Conservation (phyloP, 768 basidiomycete species). For the Pholiota molesta region DNA sequence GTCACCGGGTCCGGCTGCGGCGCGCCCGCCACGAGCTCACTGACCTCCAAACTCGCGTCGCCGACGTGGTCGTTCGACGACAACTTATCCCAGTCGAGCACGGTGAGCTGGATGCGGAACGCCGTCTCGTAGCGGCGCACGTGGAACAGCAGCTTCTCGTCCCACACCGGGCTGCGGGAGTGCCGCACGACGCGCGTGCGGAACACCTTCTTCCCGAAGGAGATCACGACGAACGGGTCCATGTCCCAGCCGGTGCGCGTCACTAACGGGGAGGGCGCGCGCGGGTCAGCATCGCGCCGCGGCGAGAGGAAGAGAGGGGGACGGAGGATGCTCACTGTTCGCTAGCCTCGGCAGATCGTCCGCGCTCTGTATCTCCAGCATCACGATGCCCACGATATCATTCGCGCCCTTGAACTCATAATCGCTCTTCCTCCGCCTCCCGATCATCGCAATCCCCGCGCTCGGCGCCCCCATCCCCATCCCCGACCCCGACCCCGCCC, state of each 20-base stretch:
- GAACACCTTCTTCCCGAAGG: conserved; percentile 97
- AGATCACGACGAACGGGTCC: conserved; percentile 96
- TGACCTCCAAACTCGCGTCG: conserved; percentile 70
- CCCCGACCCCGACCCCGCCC: too few relatives aligned
- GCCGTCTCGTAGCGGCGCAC: conserved; percentile 84
- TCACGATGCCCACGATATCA: conserved; percentile 92
- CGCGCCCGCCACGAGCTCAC: conserved; percentile 67
- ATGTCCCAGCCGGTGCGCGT: conserved; percentile 91
- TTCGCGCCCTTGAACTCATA: conserved; percentile 61
- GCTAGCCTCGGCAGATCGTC: conserved; percentile 82
- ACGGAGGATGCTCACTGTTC: conserved; percentile 66
- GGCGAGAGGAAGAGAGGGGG: not conserved
- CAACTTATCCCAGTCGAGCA: conserved; percentile 97
- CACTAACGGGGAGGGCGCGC: conserved; percentile 60
- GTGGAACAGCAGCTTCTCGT: conserved; percentile 95
- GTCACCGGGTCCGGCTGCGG: conserved; percentile 64
- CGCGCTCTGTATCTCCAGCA: conserved; percentile 88
- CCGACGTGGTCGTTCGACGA: conserved; percentile 89
- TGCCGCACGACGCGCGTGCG: conserved; percentile 88
- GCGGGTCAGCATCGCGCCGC: not conserved
- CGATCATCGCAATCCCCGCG: conserved; percentile 12
- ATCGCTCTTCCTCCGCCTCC: conserved; percentile 30
- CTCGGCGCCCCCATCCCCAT: not conserved
- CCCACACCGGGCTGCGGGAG: conserved; percentile 84
- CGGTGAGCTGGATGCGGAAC: conserved; percentile 77